A percentile compares a stretch with the other conserved stretches of the same genome.
Evolutionary conservation across 1,139 yeast genomes (phyloP).

Genomic region (Suhomyces terraborum): DNA sequence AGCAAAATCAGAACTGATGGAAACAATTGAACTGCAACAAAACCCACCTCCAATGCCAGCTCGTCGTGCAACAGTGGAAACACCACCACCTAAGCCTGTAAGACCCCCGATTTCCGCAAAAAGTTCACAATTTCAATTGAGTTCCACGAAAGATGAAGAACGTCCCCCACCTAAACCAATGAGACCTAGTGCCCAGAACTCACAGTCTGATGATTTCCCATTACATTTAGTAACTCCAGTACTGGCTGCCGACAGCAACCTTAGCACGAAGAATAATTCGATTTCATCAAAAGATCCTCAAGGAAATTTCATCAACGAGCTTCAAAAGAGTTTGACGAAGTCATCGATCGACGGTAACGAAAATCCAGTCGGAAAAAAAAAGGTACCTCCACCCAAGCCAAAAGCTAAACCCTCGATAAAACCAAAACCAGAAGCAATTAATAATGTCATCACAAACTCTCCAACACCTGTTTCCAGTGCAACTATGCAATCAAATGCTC

Average conservation of each 20-base stretch:
- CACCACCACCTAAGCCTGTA: constrained; percentile 9
- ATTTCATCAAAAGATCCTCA: constrained; percentile 1
- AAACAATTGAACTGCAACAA: neutral
- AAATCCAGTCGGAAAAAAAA: constrained; percentile 1
- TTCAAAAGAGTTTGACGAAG: constrained; percentile 15
- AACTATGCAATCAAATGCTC: neutral
- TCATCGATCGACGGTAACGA: neutral
- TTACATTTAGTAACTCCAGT: constrained; percentile 9
- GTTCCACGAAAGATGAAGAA: too few species aligned
- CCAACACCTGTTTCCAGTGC: neutral
- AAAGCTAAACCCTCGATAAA: constrained; percentile 19
- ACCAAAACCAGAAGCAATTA: constrained; percentile 16
- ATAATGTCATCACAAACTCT: neutral
- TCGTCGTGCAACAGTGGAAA: constrained; percentile 1
- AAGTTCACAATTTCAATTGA: too few species aligned
- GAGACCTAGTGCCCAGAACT: neutral
- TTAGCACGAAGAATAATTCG: constrained; percentile 6
- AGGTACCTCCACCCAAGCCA: constrained; percentile 13
- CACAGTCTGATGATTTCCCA: neutral
- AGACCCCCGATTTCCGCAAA: too few species aligned
- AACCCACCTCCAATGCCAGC: constrained; percentile 4
- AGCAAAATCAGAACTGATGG: neutral
- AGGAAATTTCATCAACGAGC: constrained; percentile 15
- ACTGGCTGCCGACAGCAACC: too few species aligned
- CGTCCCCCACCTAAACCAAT: neutral